Evolutionary conservation across 2,329 filamentous ascomycete genomes (phyloP).

Genomic region (Monascus ruber): DNA sequence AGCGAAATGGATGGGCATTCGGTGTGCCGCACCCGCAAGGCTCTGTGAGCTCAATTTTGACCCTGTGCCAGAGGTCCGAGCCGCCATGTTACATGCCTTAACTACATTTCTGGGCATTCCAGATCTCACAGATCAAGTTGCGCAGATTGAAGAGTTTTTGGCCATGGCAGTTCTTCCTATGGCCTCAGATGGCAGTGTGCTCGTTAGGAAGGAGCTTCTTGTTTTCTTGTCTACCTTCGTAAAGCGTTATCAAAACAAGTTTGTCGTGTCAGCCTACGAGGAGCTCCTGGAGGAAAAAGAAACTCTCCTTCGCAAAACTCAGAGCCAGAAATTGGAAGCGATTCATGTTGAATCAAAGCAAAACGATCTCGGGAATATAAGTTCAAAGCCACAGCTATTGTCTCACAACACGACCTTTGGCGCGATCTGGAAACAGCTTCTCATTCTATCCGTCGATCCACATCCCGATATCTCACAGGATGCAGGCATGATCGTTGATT

Average conservation of each 20-base stretch:
- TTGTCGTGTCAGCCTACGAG: constrained; percentile 83
- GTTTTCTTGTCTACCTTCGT: constrained; percentile 92
- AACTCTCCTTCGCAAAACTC: constrained; percentile 40
- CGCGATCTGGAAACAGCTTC: constrained; percentile 84
- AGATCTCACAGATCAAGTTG: constrained; percentile 81
- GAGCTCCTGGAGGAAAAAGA: constrained; percentile 76
- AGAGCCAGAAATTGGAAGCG: constrained; percentile 9
- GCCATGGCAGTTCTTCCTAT: constrained; percentile 82
- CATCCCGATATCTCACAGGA: constrained; percentile 86
- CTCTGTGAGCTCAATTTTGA: constrained; percentile 74
- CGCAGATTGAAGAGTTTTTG: constrained; percentile 79
- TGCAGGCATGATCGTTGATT: constrained; percentile 75
- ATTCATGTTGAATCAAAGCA: constrained; percentile 10
- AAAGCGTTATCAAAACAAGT: constrained; percentile 80
- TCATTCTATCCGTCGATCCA: constrained; percentile 85
- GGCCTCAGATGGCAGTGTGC: constrained; percentile 84
- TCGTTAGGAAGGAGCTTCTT: constrained; percentile 85
- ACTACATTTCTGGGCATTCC: constrained; percentile 91
- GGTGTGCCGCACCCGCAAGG: constrained; percentile 71
- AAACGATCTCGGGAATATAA: constrained; percentile 5
- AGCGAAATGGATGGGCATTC: constrained; percentile 91
- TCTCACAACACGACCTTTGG: constrained; percentile 87
- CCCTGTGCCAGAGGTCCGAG: constrained; percentile 80
- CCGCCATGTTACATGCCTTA: constrained; percentile 85
- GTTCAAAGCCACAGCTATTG: constrained; percentile 17